Base-by-base conservation (phyloP, 768 basidiomycete genomes). In the Naganishia antarctica region DNA sequence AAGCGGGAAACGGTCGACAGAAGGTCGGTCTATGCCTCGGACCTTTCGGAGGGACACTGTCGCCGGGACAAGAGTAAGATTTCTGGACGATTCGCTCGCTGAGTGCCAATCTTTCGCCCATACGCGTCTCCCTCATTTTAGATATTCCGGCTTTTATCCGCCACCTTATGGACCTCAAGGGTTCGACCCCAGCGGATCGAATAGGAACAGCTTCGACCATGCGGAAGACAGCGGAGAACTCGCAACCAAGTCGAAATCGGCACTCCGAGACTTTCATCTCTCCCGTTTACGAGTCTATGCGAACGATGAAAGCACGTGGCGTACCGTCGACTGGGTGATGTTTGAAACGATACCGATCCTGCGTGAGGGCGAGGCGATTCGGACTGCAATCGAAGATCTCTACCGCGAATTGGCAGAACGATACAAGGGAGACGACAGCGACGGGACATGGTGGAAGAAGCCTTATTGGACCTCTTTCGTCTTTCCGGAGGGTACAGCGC, bases 301-400 rank as follows among this genome's bases (percentile, higher is more conserved):
- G 0, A 71, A 75, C 7, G 80, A 86, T 63, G 61, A 70, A 4
- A 77, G 43, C 9, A 61, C 79, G 0, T 90, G 88, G 87, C 67
- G 73, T 40, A 71, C 71, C 12, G 77, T 90, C 60, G 85, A 87
- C 61, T 82, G 80, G 65, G 68, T 90, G 51, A 86, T 86, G 12
- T 90, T 91, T 72, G 90, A 91, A 80, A 90, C 88, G 0, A 78
- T 90, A 4, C 87, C 89, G 0, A 79, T 89, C 3, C 71, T 81
- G 8, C 78, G 84, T 37, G 90, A 91, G 73, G 80, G 87, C 4
- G 73, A 73, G 23, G 87, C 86, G 15, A 85, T 90, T 66, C 79
- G 87, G 51, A 77, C 76, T 12, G 87, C 88, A 2, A 82, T 91
- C 69, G 71, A 69, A 1, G 48, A 57, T 4, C 77, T 87, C 13